Conservation (phyloP, 352 stramenopile genomes). For the Chloridella minuta region DNA sequence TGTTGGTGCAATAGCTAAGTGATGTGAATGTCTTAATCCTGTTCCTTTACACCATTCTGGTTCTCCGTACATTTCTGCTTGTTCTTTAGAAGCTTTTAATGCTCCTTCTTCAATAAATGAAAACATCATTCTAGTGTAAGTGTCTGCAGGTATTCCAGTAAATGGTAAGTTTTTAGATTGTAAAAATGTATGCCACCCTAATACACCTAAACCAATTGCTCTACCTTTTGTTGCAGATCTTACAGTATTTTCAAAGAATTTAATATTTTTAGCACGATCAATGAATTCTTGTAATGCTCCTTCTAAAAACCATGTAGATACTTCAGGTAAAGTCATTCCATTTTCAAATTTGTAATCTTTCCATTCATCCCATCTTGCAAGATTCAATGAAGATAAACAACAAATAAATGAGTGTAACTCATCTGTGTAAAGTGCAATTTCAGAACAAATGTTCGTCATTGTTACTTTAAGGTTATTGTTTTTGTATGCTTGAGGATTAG, state of each 20-base stretch:
- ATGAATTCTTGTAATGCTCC: background rate
- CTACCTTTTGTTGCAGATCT: background rate
- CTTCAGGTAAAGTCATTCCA: background rate
- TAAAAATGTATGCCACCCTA: conserved; percentile 5
- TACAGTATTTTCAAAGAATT: background rate
- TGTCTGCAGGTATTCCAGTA: background rate
- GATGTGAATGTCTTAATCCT: background rate
- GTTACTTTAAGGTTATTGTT: too few relatives aligned
- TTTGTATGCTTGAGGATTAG: background rate
- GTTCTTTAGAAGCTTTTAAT: background rate
- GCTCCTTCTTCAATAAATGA: background rate
- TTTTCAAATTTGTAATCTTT: conserved; percentile 3
- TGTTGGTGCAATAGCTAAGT: conserved; percentile 3
- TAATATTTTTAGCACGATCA: conserved; percentile 3
- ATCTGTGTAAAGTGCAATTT: background rate
- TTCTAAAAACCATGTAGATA: background rate
- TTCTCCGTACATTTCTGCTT: background rate
- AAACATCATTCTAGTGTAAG: background rate
- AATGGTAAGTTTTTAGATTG: conserved; percentile 8
- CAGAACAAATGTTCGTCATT: background rate
- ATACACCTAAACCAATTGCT: background rate
- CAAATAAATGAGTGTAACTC: background rate
- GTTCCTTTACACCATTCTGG: background rate
- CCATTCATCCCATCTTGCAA: conserved; percentile 10
- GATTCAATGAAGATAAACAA: conserved; percentile 8